These are phyloP conservation scores for Trichoderma arundinaceum DNA, from an alignment of 2,329 filamentous ascomycete genomes.

Conservation along the genomic window DNA sequence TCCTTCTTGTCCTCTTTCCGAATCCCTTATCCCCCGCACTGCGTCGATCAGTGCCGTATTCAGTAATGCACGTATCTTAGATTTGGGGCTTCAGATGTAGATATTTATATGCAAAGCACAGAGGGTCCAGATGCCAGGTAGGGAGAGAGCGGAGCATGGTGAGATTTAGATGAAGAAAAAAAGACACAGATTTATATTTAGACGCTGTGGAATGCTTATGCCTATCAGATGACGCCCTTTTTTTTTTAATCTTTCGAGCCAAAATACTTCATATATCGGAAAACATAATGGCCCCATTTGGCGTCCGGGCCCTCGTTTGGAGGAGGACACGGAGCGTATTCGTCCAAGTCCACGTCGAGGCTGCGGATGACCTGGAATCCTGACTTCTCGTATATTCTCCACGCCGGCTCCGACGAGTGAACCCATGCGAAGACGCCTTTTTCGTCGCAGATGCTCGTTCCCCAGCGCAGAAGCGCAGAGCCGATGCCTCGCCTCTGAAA, in stretches of 20 bases:
- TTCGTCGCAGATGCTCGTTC: slow-evolving; percentile 41
- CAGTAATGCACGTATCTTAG: background rate
- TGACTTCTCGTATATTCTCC: slow-evolving; percentile 40
- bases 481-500: slow-evolving; percentile 44
- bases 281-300: slow-evolving; percentile 45
- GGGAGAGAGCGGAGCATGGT: background rate
- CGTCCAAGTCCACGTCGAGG: slow-evolving; percentile 43
- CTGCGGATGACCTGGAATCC: slow-evolving; percentile 41
- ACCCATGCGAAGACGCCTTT: slow-evolving; percentile 44
- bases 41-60: slow-evolving; percentile 14
- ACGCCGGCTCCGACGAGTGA: slow-evolving; percentile 44
- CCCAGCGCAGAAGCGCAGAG: slow-evolving; percentile 42
- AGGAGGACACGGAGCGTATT: slow-evolving; percentile 40
- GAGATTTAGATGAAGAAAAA: background rate
- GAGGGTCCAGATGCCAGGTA: background rate
- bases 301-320: slow-evolving; percentile 37
- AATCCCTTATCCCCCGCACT: slow-evolving; percentile 8
- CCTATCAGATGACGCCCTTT: background rate
- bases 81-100: background rate
- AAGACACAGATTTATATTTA: background rate
- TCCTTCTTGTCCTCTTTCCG: background rate
- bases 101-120: slow-evolving; percentile 12
- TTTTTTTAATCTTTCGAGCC: slow-evolving; percentile 13
- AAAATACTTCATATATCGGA: slow-evolving; percentile 44
- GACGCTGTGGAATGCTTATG: slow-evolving; percentile 14